These are phyloP conservation scores for Cichorium intybus DNA, from an alignment of 140 eudicot species.

Conservation along the genomic window DNA sequence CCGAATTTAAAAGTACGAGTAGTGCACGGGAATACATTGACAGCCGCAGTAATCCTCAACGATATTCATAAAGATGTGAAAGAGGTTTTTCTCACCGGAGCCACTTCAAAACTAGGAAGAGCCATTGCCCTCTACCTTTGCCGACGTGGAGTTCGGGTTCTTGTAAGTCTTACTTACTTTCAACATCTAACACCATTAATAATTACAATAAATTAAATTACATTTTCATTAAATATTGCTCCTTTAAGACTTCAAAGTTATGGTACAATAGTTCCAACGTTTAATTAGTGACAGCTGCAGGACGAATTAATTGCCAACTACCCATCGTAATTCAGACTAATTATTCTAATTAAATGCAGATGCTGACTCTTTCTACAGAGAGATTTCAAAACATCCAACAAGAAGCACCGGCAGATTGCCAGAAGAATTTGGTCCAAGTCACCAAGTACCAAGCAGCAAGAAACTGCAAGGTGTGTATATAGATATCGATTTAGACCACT, in stretches of 20 bases:
- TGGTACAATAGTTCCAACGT: constrained; percentile 6
- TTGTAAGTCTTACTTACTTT: constrained; percentile 42
- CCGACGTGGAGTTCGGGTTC: constrained; percentile 62
- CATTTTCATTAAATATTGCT: not conserved
- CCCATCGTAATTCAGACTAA: constrained; percentile 9
- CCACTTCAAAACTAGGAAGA: constrained; percentile 95
- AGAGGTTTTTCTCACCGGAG: constrained; percentile 87
- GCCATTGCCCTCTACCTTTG: constrained; percentile 94
- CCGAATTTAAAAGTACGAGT: constrained; percentile 84
- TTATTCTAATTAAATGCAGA: constrained; percentile 38
- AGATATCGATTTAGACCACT: not conserved
- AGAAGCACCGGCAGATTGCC: constrained; percentile 76
- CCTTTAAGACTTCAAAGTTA: not conserved
- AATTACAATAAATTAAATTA: not conserved
- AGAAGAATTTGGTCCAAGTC: constrained; percentile 66
- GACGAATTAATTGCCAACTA: constrained; percentile 17
- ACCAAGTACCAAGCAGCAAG: constrained; percentile 91
- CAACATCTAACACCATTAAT: not conserved
- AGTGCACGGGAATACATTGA: constrained; percentile 90
- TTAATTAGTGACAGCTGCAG: not conserved
- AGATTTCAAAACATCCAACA: constrained; percentile 73
- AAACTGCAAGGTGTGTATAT: constrained; percentile 71
- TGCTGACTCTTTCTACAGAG: constrained; percentile 75
- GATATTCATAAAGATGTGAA: constrained; percentile 58
- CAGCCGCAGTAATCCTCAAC: constrained; percentile 85